phyloP scores from a whole-genome alignment of 192 early-diverging fungal genomes.

The Gigaspora rosea region DNA sequence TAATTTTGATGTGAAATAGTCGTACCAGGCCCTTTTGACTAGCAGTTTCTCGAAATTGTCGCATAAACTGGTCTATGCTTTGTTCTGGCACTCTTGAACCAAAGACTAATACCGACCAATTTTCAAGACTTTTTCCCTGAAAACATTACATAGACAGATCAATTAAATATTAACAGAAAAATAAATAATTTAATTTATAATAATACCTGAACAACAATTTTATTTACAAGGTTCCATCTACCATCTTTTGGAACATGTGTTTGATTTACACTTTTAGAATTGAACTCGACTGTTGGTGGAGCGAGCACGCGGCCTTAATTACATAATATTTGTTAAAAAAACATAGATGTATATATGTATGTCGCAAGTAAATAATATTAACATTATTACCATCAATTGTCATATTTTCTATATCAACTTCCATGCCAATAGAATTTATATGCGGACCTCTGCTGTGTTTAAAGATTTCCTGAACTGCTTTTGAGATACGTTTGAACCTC shows the following conservation, averaged over 20 bases:
- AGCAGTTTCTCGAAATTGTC: conserved; percentile 69
- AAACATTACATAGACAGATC: not conserved
- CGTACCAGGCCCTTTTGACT: conserved; percentile 51
- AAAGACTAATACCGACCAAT: conserved; percentile 83
- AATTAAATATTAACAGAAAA: not conserved
- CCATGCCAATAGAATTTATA: conserved; percentile 8
- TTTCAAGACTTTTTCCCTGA: conserved; percentile 65
- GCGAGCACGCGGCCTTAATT: not conserved
- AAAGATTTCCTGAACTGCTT: not conserved
- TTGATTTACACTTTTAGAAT: conserved; percentile 40
- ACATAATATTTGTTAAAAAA: not conserved
- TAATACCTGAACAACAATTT: not conserved
- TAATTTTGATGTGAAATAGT: not conserved
- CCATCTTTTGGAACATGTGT: conserved; percentile 63
- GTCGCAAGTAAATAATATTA: not conserved
- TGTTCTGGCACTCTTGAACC: conserved; percentile 50
- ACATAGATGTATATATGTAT: not conserved
- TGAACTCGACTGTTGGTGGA: not conserved
- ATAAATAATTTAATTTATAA: not conserved
- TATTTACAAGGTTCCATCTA: conserved; percentile 54
- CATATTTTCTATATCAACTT: not conserved
- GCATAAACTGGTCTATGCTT: conserved; percentile 68
- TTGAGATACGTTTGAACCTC: not conserved
- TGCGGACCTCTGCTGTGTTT: not conserved
- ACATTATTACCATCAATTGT: not conserved